phyloP scores from a whole-genome alignment of 176 grass and related monocot species.

The Triticum timopheevii region DNA sequence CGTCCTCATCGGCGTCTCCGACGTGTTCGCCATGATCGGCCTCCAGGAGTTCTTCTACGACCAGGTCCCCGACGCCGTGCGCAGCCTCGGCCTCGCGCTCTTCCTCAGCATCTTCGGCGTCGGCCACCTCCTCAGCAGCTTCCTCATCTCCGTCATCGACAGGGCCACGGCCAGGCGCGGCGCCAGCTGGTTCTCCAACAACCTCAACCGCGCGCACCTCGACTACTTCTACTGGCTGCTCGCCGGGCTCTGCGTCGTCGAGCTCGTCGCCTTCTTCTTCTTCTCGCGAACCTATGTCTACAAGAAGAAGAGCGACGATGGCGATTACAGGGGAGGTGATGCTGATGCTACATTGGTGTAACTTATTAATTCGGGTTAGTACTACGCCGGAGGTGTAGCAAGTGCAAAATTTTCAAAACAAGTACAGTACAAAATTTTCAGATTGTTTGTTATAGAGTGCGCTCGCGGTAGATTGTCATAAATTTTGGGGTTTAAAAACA shows the following conservation, averaged over 20 bases:
- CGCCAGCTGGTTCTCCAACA: conserved; percentile 56
- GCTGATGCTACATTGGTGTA: not conserved
- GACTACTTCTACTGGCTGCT: conserved; percentile 72
- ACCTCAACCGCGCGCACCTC: conserved; percentile 58
- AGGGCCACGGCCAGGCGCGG: conserved; percentile 14
- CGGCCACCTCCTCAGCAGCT: conserved; percentile 30
- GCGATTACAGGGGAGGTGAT: not conserved
- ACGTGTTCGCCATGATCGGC: conserved; percentile 46
- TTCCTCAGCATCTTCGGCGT: conserved; percentile 49
- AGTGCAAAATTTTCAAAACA: not conserved
- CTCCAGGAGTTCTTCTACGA: conserved; percentile 70
- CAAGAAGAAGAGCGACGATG: conserved; percentile 32
- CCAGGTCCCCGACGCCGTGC: conserved; percentile 48
- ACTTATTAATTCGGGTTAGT: not conserved
- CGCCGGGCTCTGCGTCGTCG: conserved; percentile 33
- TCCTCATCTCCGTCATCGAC: conserved; percentile 38
- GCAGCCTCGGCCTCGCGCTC: conserved; percentile 47
- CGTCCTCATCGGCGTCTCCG: conserved; percentile 47
- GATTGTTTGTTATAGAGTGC: not conserved
- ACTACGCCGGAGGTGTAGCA: not conserved
- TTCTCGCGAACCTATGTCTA: conserved; percentile 35
- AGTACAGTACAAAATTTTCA: not conserved
- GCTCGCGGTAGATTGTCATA: too few species aligned
- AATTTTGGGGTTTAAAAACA: too few species aligned
- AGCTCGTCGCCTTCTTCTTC: conserved; percentile 26